Conservation (phyloP, 1,284 basidiomycete genomes). For the Trichosporon sp. region DNA sequence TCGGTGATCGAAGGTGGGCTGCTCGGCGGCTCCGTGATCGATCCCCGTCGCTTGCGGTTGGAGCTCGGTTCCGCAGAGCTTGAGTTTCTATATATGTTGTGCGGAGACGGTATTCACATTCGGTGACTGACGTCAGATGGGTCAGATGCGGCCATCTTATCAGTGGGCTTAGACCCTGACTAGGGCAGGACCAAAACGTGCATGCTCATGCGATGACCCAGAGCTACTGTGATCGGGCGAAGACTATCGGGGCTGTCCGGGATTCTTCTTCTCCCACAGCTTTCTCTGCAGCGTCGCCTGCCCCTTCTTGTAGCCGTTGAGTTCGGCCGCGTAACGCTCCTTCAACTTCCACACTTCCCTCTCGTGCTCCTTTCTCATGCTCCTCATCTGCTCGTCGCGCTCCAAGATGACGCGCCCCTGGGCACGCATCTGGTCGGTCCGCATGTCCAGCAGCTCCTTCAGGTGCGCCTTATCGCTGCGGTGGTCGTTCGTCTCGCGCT, state of each 20-base stretch:
- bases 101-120: too few relatives aligned
- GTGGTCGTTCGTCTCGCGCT: not conserved
- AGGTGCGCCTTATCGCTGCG: constrained; percentile 7
- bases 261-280: not conserved
- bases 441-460: constrained; percentile 3
- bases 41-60: too few relatives aligned
- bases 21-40: not conserved
- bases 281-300: constrained; percentile 11
- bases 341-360: not conserved
- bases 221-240: too few relatives aligned
- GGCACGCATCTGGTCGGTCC: not conserved
- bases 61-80: not conserved
- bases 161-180: not conserved
- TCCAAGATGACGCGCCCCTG: not conserved
- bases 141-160: not conserved
- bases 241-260: not conserved
- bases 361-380: not conserved
- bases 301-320: constrained; percentile 4
- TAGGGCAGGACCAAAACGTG: not conserved
- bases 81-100: too few relatives aligned
- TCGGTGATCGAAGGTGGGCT: not conserved
- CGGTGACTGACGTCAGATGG: not conserved
- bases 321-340: not conserved
- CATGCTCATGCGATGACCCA: not conserved
- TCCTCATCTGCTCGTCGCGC: not conserved